Percentiles rank a stretch among this genome's conserved stretches.
phyloP scores from a whole-genome alignment of 225 moss, liverwort and hornwort genomes.

The Lunularia cruciata region DNA sequence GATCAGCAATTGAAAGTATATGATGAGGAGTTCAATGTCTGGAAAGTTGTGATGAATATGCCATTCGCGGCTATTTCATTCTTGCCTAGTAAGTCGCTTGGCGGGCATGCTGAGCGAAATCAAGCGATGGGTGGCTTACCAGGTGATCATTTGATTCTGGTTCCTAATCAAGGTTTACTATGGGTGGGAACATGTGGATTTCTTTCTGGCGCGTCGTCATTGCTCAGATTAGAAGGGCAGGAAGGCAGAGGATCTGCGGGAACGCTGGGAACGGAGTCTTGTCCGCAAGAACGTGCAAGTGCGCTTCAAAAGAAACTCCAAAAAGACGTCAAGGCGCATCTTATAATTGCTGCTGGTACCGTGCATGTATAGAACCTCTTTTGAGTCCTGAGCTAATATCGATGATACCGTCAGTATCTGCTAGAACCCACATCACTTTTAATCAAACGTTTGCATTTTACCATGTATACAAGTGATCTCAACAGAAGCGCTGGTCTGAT shows the following conservation, averaged over 20 bases:
- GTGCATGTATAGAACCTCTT: neutral
- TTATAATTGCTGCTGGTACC: neutral
- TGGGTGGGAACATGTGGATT: slow-evolving; percentile 37
- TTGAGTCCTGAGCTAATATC: too few relatives aligned
- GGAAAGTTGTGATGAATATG: slow-evolving; percentile 34
- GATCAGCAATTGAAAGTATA: slow-evolving; percentile 36
- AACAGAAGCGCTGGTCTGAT: too few relatives aligned
- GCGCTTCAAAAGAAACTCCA: neutral
- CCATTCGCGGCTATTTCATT: slow-evolving; percentile 17
- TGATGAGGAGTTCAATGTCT: slow-evolving; percentile 22
- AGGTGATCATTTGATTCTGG: slow-evolving; percentile 37
- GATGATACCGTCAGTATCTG: too few relatives aligned
- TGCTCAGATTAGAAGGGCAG: neutral
- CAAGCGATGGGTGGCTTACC: slow-evolving; percentile 45
- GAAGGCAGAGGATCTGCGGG: neutral
- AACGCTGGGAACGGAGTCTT: neutral
- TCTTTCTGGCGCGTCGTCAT: neutral
- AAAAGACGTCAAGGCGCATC: neutral
- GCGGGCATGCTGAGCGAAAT: slow-evolving; percentile 15
- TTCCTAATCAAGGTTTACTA: slow-evolving; percentile 34
- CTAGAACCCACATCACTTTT: too few relatives aligned
- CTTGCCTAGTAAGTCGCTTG: slow-evolving; percentile 3
- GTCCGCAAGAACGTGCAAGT: neutral
- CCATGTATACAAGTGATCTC: too few relatives aligned
- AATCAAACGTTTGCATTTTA: too few relatives aligned